Evolutionary conservation across 352 stramenopile species (phyloP).

Genomic region (Pythium rhizo-oryzae): DNA sequence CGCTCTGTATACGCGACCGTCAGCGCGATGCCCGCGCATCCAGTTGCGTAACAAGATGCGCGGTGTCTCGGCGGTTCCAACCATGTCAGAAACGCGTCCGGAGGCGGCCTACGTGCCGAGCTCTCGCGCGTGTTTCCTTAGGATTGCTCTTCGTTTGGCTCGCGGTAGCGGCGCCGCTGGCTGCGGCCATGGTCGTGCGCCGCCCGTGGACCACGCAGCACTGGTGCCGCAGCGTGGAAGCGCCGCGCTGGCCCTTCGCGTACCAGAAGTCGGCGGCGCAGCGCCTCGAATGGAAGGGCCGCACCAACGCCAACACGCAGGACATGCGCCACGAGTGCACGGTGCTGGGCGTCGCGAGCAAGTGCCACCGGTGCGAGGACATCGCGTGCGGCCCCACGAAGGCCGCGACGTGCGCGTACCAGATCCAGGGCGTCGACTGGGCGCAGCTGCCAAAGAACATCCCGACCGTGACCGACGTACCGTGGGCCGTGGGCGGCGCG

Average conservation of each 20-base stretch:
- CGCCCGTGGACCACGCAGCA: constrained; percentile 85
- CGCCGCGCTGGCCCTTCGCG: constrained; percentile 93
- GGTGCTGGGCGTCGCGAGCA: constrained; percentile 88
- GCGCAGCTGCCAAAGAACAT: constrained; percentile 83
- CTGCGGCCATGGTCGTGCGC: constrained; percentile 62
- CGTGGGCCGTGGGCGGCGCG: constrained; percentile 88
- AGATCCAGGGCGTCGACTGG: constrained; percentile 93
- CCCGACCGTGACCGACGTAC: constrained; percentile 91
- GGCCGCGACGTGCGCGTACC: constrained; percentile 75
- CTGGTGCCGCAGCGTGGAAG: constrained; percentile 86
- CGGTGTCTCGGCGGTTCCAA: not conserved
- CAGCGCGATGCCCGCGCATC: no score
- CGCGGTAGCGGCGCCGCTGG: not conserved
- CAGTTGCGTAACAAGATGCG: not conserved
- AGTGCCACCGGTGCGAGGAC: constrained; percentile 94
- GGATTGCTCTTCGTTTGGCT: constrained; percentile 6
- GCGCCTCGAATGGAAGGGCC: constrained; percentile 86
- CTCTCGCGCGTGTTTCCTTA: no score
- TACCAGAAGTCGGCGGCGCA: constrained; percentile 88
- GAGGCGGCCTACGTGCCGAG: not conserved
- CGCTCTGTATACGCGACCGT: not conserved
- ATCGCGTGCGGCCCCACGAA: constrained; percentile 70
- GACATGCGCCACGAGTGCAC: constrained; percentile 93
- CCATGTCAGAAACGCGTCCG: not conserved
- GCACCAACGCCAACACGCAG: constrained; percentile 88